These are phyloP conservation scores for Guadua angustifolia DNA, from an alignment of 176 grass and related monocot species.

Conservation along the genomic window DNA sequence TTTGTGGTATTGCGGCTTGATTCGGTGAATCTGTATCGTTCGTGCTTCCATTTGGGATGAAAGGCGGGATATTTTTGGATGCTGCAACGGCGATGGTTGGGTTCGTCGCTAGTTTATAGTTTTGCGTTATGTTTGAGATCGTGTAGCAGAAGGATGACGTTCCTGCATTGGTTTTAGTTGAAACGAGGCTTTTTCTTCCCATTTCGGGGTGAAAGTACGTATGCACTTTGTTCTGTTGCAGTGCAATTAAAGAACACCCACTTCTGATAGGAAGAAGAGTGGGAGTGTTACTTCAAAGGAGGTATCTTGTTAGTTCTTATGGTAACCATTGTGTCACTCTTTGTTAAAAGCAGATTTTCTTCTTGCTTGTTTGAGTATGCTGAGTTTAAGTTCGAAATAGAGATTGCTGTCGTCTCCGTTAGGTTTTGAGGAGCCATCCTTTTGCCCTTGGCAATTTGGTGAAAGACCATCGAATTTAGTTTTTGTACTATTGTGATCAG, in stretches of 20 bases:
- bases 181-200: background rate
- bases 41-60: background rate
- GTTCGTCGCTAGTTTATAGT: background rate
- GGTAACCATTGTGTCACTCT: background rate
- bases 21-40: background rate
- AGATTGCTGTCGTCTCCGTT: background rate
- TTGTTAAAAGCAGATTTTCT: background rate
- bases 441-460: constrained; percentile 14
- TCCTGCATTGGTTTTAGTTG: constrained; percentile 7
- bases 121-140: background rate
- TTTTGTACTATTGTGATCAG: background rate
- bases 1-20: background rate
- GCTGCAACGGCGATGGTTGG: background rate
- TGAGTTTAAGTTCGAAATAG: constrained; percentile 4
- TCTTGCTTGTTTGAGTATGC: background rate
- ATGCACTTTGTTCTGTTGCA: background rate
- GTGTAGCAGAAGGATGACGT: background rate
- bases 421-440: background rate
- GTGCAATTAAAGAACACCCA: background rate
- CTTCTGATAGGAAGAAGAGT: constrained; percentile 6
- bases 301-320: background rate
- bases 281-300: background rate
- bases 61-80: background rate
- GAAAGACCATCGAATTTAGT: background rate
- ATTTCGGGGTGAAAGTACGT: background rate